Base-by-base conservation (phyloP, 2,329 filamentous ascomycete genomes). In the Torrubiellomyces zombiae region DNA sequence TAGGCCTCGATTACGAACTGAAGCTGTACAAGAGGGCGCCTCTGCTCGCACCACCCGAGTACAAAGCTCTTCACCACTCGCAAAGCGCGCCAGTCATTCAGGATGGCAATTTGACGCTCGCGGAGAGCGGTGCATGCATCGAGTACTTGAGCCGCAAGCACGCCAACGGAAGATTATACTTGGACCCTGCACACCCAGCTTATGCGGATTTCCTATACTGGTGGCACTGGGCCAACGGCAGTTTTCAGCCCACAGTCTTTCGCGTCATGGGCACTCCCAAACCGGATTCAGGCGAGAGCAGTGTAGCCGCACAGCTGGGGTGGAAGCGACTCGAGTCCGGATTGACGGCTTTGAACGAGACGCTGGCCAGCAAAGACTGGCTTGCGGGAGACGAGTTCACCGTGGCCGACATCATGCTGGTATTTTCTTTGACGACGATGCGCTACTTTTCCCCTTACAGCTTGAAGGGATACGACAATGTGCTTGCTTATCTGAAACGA, bases 141-240 rank as follows among this genome's bases (percentile, higher is more conserved):
- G 68, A 78, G 28, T 77, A 76, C 48, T 64, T 78, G 37, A 50
- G 61, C 31, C 45, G 57, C 36, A 60, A 58, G 21, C 53, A 74
- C 34, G 66, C 51, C 16, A 36, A 43, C 5, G 66, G 67, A 5
- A 47, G 44, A 9, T 48, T 76, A 0, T 47, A 56, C 7, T 34
- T 70, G 0, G 24, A 37, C 0, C 59, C 63, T 0, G 35, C 42
- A 0, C 46, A 65, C 25, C 43, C 54, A 10, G 52, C 56, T 21
- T 77, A 71, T 33, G 50, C 65, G 3, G 58, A 70, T 25, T 77
- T 69, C 33, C 38, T 78, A 1, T 75, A 68, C 50, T 78, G 68
- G 68, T 64, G 67, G 38, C 66, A 75, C 40, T 74, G 58, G 41
- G 49, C 54, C 7, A 60, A 65, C 37, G 54, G 54, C 17, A 56